Base-by-base conservation (phyloP, 805 yeast genomes). In the Schizosaccharomyces lindneri region DNA sequence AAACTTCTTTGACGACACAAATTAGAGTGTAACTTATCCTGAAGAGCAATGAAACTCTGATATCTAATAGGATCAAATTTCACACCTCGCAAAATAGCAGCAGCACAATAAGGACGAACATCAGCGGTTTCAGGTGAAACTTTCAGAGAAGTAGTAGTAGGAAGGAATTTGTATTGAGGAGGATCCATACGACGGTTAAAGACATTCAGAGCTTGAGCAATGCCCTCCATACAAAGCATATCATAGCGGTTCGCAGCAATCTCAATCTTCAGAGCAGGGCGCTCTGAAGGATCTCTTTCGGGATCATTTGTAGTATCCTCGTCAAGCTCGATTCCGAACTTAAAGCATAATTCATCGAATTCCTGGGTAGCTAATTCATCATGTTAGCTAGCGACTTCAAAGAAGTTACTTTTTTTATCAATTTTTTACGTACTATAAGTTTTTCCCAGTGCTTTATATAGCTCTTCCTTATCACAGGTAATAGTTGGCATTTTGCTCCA, bases 211-310 rank as follows among this genome's bases (percentile, higher is more conserved):
- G 97, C 90, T 70, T 87, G 94, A 0, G 97, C 88, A 73, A 93
- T 88, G 70, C 99, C 99, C 74, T 93, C 99, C 67, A 88, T 85
- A 77, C 98, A 94, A 66, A 93, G 81, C 89, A 93, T 82, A 72
- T 93, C 99, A 70, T 93, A 94, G 46, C 99, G 85, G 75, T 93
- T 93, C 65, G 99, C 99, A 63, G 96, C 97, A 65, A 94, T 83
- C 73, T 93, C 99, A 69, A 93, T 87, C 75, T 93, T 93, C 68
- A 87, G 79, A 73, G 90, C 94, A n/a, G 99, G 97, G 72, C 95
- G 83, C 73, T 87, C 95, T 27, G 65, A 13, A 65, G 68, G 65
- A 81, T 85, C n/a, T 77, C 66, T 55, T 61, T 21, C 31, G 7
- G 57, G 63, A 19, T 66, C 68, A 39, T 64, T 61, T 36, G 63